Percentiles rank a stretch among this genome's conserved stretches.
Evolutionary conservation across 768 basidiomycete genomes (phyloP).

Genomic region (Boletus rex-veris): DNA sequence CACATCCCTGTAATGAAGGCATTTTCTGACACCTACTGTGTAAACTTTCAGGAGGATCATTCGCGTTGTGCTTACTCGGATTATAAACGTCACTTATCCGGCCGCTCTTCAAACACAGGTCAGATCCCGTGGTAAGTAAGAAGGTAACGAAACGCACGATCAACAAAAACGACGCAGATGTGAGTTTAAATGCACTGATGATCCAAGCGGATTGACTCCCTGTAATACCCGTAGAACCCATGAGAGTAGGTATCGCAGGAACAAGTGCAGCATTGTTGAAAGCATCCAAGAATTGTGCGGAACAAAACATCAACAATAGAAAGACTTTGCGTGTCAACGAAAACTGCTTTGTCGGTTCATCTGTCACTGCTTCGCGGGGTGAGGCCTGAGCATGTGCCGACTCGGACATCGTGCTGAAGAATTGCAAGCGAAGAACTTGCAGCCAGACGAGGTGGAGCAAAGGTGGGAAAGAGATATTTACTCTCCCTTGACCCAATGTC

Average conservation of each 20-base stretch:
- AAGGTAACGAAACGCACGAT: constrained; percentile 12
- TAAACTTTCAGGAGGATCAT: constrained; percentile 22
- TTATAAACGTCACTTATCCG: constrained; percentile 25
- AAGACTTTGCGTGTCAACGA: constrained; percentile 26
- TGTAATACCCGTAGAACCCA: constrained; percentile 9
- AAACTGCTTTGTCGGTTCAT: constrained; percentile 7
- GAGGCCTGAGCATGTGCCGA: background rate
- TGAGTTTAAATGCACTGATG: constrained; percentile 43
- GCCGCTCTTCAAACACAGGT: constrained; percentile 19
- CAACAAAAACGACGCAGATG: constrained; percentile 41
- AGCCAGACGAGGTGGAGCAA: background rate
- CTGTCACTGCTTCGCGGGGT: too few relatives aligned
- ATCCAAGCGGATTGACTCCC: constrained; percentile 33
- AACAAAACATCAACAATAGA: constrained; percentile 38
- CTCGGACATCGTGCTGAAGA: constrained; percentile 11
- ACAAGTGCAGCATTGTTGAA: constrained; percentile 43
- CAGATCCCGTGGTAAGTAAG: constrained; percentile 2
- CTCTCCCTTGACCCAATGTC: background rate
- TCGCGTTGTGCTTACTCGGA: constrained; percentile 27
- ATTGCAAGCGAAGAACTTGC: background rate
- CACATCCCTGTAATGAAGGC: constrained; percentile 41
- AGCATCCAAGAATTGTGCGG: constrained; percentile 42
- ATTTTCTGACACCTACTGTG: constrained; percentile 36
- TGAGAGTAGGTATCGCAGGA: constrained; percentile 37
- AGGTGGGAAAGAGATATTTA: too few relatives aligned